These are phyloP conservation scores for Colletotrichum trifolii DNA, from an alignment of 2,329 filamentous ascomycete species.

Conservation along the genomic window DNA sequence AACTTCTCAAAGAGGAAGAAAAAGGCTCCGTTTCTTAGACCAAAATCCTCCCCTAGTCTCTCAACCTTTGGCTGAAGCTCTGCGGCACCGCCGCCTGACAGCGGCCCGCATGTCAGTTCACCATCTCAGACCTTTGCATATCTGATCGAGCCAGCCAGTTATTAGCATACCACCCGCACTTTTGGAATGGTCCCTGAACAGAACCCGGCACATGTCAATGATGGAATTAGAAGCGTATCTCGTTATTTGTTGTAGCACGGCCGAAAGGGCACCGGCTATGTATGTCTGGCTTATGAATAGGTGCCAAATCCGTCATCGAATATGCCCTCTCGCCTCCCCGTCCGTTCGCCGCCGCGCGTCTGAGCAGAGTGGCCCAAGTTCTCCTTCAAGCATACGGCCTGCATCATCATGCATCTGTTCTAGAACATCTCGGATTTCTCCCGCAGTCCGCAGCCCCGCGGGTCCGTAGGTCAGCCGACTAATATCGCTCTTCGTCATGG, in stretches of 20 bases:
- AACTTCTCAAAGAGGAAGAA: not conserved
- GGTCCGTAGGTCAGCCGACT: slow-evolving; percentile 1
- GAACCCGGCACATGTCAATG: slow-evolving; percentile 3
- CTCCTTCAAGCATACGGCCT: slow-evolving; percentile 27
- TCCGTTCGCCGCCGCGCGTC: slow-evolving; percentile 30
- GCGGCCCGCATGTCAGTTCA: slow-evolving; percentile 25
- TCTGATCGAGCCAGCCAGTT: not conserved
- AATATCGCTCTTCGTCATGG: slow-evolving; percentile 25
- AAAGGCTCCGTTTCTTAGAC: not conserved
- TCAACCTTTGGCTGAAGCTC: slow-evolving; percentile 1
- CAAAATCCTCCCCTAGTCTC: not conserved
- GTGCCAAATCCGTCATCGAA: slow-evolving; percentile 5
- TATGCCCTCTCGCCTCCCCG: slow-evolving; percentile 15
- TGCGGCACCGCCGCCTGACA: slow-evolving; percentile 2
- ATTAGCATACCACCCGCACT: not conserved
- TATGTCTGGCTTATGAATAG: slow-evolving; percentile 21
- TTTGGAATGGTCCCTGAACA: not conserved
- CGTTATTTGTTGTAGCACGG: slow-evolving; percentile 12
- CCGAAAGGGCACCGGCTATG: slow-evolving; percentile 3
- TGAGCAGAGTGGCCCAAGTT: slow-evolving; percentile 32
- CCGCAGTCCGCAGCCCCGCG: slow-evolving; percentile 15
- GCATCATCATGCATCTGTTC: slow-evolving; percentile 22
- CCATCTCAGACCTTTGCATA: slow-evolving; percentile 3
- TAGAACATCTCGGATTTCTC: slow-evolving; percentile 25
- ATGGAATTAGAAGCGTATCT: slow-evolving; percentile 14